Conservation (phyloP, 495 filamentous ascomycete species). For the Neurospora sp. region DNA sequence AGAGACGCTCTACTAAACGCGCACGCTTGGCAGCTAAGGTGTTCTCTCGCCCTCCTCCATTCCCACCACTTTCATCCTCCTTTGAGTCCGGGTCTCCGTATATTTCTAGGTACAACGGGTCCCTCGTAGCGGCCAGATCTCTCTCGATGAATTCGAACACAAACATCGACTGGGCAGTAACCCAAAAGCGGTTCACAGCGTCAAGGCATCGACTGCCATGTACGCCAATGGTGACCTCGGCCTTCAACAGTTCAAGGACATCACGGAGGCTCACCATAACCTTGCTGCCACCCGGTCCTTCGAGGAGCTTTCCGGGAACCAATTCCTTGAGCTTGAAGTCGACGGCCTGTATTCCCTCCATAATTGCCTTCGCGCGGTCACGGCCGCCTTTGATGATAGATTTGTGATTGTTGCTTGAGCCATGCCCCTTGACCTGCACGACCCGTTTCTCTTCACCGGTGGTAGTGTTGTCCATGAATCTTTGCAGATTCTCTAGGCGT, state of each 20-base stretch:
- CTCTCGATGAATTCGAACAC: not conserved
- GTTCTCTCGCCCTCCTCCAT: not conserved
- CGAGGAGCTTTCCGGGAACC: not conserved
- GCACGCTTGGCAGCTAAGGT: not conserved
- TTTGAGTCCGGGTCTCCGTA: not conserved
- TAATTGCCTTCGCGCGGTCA: not conserved
- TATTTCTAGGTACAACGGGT: not conserved
- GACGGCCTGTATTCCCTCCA: not conserved
- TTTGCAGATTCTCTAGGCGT: not conserved
- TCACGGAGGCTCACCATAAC: not conserved
- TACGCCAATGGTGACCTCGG: not conserved
- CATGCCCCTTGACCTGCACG: not conserved
- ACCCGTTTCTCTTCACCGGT: not conserved
- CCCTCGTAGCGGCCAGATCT: not conserved
- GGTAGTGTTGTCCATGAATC: not conserved
- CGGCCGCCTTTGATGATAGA: not conserved
- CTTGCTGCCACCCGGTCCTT: not conserved
- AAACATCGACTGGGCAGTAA: not conserved
- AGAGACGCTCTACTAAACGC: not conserved
- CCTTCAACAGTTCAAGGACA: not conserved
- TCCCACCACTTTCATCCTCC: not conserved
- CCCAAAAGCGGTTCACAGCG: not conserved
- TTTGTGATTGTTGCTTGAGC: not conserved
- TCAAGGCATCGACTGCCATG: not conserved
- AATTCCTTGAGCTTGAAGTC: not conserved